phyloP scores from a whole-genome alignment of 1,284 basidiomycete genomes.

The Neolentinus lepideus region DNA sequence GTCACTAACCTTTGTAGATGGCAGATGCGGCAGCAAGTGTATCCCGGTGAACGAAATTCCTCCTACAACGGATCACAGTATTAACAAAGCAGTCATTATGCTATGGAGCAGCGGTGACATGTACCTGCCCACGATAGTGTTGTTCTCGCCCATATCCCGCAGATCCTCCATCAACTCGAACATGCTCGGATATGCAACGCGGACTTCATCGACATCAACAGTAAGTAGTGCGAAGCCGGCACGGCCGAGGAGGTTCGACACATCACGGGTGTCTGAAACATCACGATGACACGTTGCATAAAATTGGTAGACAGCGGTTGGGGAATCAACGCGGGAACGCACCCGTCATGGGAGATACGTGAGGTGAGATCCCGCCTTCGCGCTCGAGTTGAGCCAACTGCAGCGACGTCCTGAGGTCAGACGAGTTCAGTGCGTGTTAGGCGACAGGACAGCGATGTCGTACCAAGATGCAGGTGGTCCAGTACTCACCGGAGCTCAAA shows the following conservation, averaged over 20 bases:
- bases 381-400: conserved; percentile 94
- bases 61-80: conserved; percentile 37
- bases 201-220: conserved; percentile 93
- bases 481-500: conserved; percentile 78
- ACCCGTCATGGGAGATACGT: conserved; percentile 97
- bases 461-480: not conserved
- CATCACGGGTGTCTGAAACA: conserved; percentile 75
- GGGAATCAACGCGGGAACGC: too few relatives aligned
- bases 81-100: not conserved
- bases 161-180: conserved; percentile 95
- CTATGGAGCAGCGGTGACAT: not conserved
- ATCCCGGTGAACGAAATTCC: conserved; percentile 73
- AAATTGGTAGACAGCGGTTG: too few relatives aligned
- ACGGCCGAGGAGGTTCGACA: conserved; percentile 86
- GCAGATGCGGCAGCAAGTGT: conserved; percentile 87
- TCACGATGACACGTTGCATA: not conserved
- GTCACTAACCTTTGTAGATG: conserved; percentile 77
- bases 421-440: not conserved
- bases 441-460: not conserved
- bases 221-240: conserved; percentile 94
- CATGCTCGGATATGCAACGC: conserved; percentile 89
- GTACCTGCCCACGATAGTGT: conserved; percentile 81
- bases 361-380: conserved; percentile 92
- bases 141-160: conserved; percentile 94
- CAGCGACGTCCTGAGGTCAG: conserved; percentile 55